phyloP scores from a whole-genome alignment of 257 asterid species.

The Thymus quinquecostatus region DNA sequence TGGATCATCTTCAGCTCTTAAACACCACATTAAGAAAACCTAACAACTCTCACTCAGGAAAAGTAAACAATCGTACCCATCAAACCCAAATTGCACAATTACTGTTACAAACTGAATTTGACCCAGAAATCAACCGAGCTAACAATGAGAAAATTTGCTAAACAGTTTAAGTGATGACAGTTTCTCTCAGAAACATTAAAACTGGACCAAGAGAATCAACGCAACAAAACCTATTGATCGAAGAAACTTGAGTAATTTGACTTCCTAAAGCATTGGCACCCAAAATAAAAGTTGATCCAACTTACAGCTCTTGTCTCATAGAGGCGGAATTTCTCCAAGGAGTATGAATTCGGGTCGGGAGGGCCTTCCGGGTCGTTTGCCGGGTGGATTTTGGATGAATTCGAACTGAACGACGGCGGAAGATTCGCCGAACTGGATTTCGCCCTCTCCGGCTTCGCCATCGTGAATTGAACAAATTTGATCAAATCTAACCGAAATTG shows the following conservation, averaged over 20 bases:
- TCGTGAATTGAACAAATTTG: constrained; percentile 31
- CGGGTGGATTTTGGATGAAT: constrained; percentile 60
- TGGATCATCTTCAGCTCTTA: constrained; percentile 10
- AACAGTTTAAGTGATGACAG: constrained; percentile 7
- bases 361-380: constrained; percentile 57
- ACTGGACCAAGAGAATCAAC: constrained; percentile 17
- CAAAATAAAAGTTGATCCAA: constrained; percentile 13
- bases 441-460: constrained; percentile 68
- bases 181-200: constrained; percentile 2
- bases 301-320: constrained; percentile 88
- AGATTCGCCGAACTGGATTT: constrained; percentile 57
- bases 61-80: constrained; percentile 5
- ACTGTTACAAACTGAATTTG: not conserved
- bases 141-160: not conserved
- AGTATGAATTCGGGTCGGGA: constrained; percentile 66
- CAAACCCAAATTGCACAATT: not conserved
- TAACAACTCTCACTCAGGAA: constrained; percentile 22
- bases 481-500: not conserved
- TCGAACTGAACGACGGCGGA: constrained; percentile 45
- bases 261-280: constrained; percentile 11
- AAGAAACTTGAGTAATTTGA: constrained; percentile 2
- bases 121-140: constrained; percentile 20
- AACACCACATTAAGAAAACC: constrained; percentile 23
- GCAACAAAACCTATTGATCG: constrained; percentile 13
- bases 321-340: constrained; percentile 97